A percentile compares a stretch with the other conserved stretches of the same genome.
Conservation (phyloP, 305 asterid genomes). For the Plantago coronopus region DNA sequence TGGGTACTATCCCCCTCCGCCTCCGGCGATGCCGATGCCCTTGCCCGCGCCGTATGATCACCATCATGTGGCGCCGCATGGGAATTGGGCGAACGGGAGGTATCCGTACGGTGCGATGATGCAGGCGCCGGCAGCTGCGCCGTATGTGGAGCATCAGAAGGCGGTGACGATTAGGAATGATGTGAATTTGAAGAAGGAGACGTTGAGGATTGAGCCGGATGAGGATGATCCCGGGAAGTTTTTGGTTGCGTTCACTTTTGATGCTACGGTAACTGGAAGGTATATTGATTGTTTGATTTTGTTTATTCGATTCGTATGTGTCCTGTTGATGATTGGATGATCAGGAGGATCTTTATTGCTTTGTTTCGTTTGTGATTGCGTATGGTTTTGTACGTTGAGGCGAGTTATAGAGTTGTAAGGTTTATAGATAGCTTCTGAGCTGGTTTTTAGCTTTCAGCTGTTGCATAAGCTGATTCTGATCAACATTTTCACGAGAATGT, state of each 20-base stretch:
- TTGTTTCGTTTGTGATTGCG: neutral
- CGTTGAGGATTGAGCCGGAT: conserved; percentile 76
- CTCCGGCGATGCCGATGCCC: conserved; percentile 60
- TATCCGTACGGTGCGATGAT: conserved; percentile 70
- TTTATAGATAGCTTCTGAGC: too few relatives aligned
- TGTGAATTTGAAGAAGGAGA: conserved; percentile 92
- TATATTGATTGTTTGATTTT: conserved; percentile 16
- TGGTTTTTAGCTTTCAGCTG: too few relatives aligned
- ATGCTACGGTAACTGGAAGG: conserved; percentile 94
- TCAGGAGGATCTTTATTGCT: too few relatives aligned
- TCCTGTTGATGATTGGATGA: too few relatives aligned
- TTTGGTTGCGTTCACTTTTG: conserved; percentile 83
- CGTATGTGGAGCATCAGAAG: conserved; percentile 93
- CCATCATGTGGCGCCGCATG: conserved; percentile 58
- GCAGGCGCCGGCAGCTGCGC: conserved; percentile 55
- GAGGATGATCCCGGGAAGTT: conserved; percentile 74
- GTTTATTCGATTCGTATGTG: neutral
- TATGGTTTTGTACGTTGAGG: neutral
- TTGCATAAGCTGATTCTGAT: too few relatives aligned
- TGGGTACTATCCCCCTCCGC: conserved; percentile 64
- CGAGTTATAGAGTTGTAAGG: too few relatives aligned
- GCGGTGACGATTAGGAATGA: conserved; percentile 94
- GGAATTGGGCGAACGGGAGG: conserved; percentile 66
- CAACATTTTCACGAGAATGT: too few relatives aligned
- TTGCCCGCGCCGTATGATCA: conserved; percentile 80